Conservation (phyloP, 2,329 filamentous ascomycete genomes). For the Fusarium zealandicum region DNA sequence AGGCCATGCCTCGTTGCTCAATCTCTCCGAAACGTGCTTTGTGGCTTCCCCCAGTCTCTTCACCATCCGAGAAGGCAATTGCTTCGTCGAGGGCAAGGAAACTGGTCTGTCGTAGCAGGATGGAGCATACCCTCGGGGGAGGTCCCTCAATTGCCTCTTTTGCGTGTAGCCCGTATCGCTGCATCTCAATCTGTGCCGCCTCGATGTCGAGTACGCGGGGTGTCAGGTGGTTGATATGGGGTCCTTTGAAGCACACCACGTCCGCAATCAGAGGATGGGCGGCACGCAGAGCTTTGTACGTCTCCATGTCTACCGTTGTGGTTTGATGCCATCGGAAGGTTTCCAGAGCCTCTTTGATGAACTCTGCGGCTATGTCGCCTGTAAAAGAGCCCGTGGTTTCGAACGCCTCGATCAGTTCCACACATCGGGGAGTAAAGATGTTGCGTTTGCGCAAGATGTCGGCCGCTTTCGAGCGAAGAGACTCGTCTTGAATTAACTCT, state of each 20-base stretch:
- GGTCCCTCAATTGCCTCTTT: conserved; percentile 58
- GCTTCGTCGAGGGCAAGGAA: conserved; percentile 58
- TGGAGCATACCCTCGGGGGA: conserved; percentile 51
- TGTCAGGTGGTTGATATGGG: conserved; percentile 21
- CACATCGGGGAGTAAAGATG: conserved; percentile 14
- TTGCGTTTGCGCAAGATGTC: conserved; percentile 10
- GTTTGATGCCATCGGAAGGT: conserved; percentile 30
- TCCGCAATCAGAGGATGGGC: conserved; percentile 54
- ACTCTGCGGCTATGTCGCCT: neutral
- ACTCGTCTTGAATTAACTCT: conserved; percentile 45
- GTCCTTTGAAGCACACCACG: conserved; percentile 48
- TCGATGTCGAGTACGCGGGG: conserved; percentile 13
- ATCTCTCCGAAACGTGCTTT: conserved; percentile 60
- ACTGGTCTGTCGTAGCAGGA: conserved; percentile 61
- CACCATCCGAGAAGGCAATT: conserved; percentile 46
- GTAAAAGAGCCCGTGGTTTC: neutral
- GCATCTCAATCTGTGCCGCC: neutral
- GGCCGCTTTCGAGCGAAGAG: neutral
- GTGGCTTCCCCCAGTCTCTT: conserved; percentile 12
- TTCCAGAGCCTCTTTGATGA: conserved; percentile 22
- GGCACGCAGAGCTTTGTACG: conserved; percentile 21
- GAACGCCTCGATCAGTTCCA: conserved; percentile 48
- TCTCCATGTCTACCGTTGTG: conserved; percentile 16
- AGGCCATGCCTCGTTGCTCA: conserved; percentile 57
- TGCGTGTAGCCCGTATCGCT: neutral